Evolutionary conservation across 441 rosid genomes (phyloP), one percentile per base, ranked within the genome.

Genomic region (Breynia disticha): DNA sequence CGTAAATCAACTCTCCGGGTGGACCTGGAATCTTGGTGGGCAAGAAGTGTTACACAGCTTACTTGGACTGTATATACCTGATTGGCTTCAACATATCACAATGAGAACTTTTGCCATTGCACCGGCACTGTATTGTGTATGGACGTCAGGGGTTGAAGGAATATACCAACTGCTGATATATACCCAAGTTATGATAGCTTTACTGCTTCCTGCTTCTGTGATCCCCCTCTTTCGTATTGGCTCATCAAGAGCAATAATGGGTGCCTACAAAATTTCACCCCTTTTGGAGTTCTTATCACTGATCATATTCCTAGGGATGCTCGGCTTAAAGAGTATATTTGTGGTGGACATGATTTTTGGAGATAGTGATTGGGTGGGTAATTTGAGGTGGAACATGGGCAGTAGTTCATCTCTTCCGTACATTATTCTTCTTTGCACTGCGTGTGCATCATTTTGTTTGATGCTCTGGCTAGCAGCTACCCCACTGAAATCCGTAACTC

Each of bases 121-220:
- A 54, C 95, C 95, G 8, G 94, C 94, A 52, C 84, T 87, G 55
- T 84, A 69, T 69, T 87, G 95, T 69, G 79, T 83, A 48, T 83
- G 93, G 93, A 84, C 87, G 64, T 72, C 89, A 12, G 99, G 97
- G 67, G 81, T 89, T 60, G 99, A 90, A 57, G 99, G 99, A 48
- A 38, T 81, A 70, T 94, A 85, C 64, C 97, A 87, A 70, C 72
- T 94, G 73, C 94, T 94, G 52, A 79, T 90, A 67, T 72, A 75
- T 67, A 61, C 83, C 8, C 99, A 94, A 74, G 91, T 94, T 65
- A 65, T 82, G 63, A 76, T 85, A 46, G 97, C 97, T 41, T 73
- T 94, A 60, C 70, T 87, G 67, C 91, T 94, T 56, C 97, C 99
- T 8, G 80, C 95, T 64, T 82, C 97, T 24, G 88, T 85, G 56